A percentile compares a stretch with the other conserved stretches of the same genome.
These are phyloP conservation scores for Mycena maculata DNA, from an alignment of 768 basidiomycete genomes.

Conservation along the genomic window DNA sequence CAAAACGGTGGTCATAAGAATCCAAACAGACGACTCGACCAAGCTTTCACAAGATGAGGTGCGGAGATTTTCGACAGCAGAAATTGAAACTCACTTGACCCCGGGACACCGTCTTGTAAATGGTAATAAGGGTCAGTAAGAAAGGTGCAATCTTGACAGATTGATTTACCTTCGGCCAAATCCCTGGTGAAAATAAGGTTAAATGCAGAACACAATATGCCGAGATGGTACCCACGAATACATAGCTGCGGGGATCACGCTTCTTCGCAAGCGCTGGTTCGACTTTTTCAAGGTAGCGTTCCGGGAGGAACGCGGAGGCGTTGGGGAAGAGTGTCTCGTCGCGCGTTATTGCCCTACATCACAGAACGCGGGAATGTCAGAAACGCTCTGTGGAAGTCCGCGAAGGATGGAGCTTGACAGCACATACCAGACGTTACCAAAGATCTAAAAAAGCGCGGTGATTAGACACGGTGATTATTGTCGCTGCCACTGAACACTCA, in stretches of 20 bases:
- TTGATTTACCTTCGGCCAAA: slow-evolving; percentile 57
- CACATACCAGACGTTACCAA: slow-evolving; percentile 71
- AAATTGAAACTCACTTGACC: too few relatives aligned
- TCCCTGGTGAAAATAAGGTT: too few relatives aligned
- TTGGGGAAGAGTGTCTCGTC: slow-evolving; percentile 61
- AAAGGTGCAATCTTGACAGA: background rate
- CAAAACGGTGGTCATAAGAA: slow-evolving; percentile 65
- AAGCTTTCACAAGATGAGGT: too few relatives aligned
- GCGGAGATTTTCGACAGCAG: too few relatives aligned
- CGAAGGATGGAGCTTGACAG: slow-evolving; percentile 9
- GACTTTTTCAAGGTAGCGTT: slow-evolving; percentile 37
- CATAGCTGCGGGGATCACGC: slow-evolving; percentile 33
- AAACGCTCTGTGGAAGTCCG: slow-evolving; percentile 11
- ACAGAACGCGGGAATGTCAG: slow-evolving; percentile 21
- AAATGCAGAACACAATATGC: background rate
- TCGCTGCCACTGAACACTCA: slow-evolving; percentile 42
- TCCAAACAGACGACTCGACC: slow-evolving; percentile 72
- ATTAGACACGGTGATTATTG: background rate
- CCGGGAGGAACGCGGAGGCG: slow-evolving; percentile 36
- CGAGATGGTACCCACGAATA: slow-evolving; percentile 22
- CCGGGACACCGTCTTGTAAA: slow-evolving; percentile 70
- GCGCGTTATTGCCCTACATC: slow-evolving; percentile 58
- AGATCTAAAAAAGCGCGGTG: slow-evolving; percentile 45
- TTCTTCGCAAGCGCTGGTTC: slow-evolving; percentile 30
- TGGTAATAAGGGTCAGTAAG: background rate